Conservation (phyloP, 768 basidiomycete species). For the Trametes cingulata region DNA sequence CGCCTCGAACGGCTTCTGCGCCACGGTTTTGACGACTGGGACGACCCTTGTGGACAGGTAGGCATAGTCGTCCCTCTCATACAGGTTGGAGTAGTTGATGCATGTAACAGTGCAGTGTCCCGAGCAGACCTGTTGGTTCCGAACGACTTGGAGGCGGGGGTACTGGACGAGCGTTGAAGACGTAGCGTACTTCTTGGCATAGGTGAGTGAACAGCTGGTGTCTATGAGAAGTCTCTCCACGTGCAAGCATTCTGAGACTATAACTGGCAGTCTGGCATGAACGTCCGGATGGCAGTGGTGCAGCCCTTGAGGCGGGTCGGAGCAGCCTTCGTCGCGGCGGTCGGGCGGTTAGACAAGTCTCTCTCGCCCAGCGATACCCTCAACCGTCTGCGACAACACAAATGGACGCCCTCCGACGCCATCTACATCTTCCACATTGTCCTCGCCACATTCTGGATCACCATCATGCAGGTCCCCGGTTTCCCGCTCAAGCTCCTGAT, state of each 20-base stretch:
- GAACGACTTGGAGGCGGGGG: no score
- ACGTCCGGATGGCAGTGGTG: slow-evolving; percentile 2
- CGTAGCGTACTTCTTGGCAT: no score
- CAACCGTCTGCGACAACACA: slow-evolving; percentile 54
- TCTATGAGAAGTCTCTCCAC: no score
- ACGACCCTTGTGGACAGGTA: neutral
- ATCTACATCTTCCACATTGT: slow-evolving; percentile 66
- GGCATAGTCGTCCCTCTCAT: neutral
- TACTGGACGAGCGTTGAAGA: no score
- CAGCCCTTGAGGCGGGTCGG: slow-evolving; percentile 24
- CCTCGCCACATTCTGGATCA: slow-evolving; percentile 69
- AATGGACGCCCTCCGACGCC: slow-evolving; percentile 55
- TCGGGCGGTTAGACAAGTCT: slow-evolving; percentile 73
- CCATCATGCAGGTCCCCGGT: slow-evolving; percentile 66
- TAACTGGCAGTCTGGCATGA: neutral
- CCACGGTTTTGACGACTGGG: slow-evolving; percentile 5
- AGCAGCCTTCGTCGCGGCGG: slow-evolving; percentile 45
- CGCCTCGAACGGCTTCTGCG: neutral
- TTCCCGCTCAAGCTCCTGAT: slow-evolving; percentile 78
- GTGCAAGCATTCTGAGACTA: no score
- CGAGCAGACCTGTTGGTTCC: no score
- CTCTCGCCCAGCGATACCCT: slow-evolving; percentile 71
- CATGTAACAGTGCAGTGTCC: no score
- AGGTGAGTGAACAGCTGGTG: no score
- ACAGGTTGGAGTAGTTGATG: neutral